Percentiles rank a stretch among this genome's conserved stretches.
Conservation (phyloP, 2,329 filamentous ascomycete genomes). For the Colletotrichum plurivorum region DNA sequence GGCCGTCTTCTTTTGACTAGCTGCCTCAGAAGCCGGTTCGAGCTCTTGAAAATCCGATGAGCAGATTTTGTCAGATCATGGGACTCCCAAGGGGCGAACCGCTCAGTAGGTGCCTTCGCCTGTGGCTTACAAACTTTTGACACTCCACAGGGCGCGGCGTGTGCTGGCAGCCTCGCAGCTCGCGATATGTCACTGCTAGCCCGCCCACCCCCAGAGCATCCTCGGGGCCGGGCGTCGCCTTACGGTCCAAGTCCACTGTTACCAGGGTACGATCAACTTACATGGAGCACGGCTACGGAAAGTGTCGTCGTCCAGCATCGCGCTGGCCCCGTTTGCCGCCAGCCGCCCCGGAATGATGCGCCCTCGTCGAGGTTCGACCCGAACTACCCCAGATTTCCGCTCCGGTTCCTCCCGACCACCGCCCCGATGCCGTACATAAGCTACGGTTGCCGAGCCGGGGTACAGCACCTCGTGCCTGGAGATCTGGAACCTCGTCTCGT, state of each 20-base stretch:
- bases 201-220: conserved; percentile 6
- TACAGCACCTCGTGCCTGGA: conserved; percentile 37
- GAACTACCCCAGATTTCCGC: conserved; percentile 40
- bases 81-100: background rate
- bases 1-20: conserved; percentile 9
- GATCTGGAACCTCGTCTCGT: conserved; percentile 38
- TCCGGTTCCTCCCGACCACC: conserved; percentile 40
- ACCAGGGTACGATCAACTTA: conserved; percentile 29
- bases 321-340: conserved; percentile 38
- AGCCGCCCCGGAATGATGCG: conserved; percentile 38
- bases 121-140: conserved; percentile 3
- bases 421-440: conserved; percentile 38
- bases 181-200: conserved; percentile 15
- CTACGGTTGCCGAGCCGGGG: conserved; percentile 37
- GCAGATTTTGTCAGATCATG: conserved; percentile 28
- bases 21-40: background rate
- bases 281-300: conserved; percentile 36
- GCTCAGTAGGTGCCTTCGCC: background rate
- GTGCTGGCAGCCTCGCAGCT: conserved; percentile 18
- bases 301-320: conserved; percentile 23
- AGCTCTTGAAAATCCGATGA: conserved; percentile 7
- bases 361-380: conserved; percentile 40
- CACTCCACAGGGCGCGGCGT: conserved; percentile 8
- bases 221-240: conserved; percentile 13
- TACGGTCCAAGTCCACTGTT: conserved; percentile 24